Evolutionary conservation across 768 basidiomycete genomes (phyloP), one percentile per base, ranked within the genome.

Genomic region (Clavulina sp.): DNA sequence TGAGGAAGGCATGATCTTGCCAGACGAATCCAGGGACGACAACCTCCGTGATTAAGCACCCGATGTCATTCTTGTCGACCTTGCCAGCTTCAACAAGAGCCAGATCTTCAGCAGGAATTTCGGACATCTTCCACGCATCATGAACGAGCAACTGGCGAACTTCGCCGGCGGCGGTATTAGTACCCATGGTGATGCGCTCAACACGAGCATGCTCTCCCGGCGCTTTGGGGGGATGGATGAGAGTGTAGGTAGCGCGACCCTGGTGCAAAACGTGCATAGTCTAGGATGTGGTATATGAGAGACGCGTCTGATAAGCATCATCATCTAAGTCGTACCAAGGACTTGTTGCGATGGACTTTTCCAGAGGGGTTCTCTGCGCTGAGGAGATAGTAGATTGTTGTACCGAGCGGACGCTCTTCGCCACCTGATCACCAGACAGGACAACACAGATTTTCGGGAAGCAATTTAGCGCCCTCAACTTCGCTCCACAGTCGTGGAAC

Each of bases 1-100:
- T 67, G 60, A 75, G 56, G 54, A 66, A 75, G 19, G 61, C 49
- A 55, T 76, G 75, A 56, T 75, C 75, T 49, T 71, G 69, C 71
- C 71, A 75, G 33, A 67, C 58, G 56, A 75, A 75, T 2, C 73
- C 74, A 0, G 76, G 75, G 7, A 75, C 69, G n/a, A 77, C 74
- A 3, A 78, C 70, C 62, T 78, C 75, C 18, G 70, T 73, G 56
- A 80, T 75, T 51, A 80, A 61, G 55, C 74, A 76, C 3, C 75
- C 70, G 0, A 64, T 63, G 31, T 34, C 52, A 41, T 65, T 59
- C 52, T 58, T 52, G 3, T 47, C 44, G 30, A 23, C 41, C 40
- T 26, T 49, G 23, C 47, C 55, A n/a, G n/a, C n/a, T n/a, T n/a
- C n/a, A n/a, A n/a, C n/a, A 7, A 50, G 19, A 2, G 36, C 49